phyloP scores from a whole-genome alignment of 1,139 yeast genomes.

The Geotrichum siamense region DNA sequence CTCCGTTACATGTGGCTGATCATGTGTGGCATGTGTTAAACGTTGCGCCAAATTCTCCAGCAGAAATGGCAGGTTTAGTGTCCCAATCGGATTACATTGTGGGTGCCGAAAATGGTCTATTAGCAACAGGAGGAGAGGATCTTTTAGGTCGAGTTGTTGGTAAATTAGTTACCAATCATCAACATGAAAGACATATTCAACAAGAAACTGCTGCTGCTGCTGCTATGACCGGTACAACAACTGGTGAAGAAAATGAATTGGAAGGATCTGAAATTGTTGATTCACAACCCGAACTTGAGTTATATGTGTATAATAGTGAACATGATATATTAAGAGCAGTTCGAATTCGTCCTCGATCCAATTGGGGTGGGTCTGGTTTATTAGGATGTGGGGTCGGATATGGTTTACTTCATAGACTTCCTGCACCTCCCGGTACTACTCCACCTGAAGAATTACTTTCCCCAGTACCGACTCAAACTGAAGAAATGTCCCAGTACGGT shows the following conservation, averaged over 20 bases:
- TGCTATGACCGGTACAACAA: neutral
- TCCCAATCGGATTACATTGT: conserved; percentile 86
- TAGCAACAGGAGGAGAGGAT: conserved; percentile 82
- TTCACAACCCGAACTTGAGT: conserved; percentile 34
- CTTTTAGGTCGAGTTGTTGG: conserved; percentile 59
- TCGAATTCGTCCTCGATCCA: conserved; percentile 55
- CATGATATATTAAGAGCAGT: conserved; percentile 83
- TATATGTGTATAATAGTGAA: conserved; percentile 85
- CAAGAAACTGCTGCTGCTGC: conserved; percentile 13
- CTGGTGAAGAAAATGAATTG: too few species aligned
- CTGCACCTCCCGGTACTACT: conserved; percentile 38
- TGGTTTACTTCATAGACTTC: conserved; percentile 79
- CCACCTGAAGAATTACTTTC: conserved; percentile 7
- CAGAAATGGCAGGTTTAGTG: conserved; percentile 71
- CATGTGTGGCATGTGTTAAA: conserved; percentile 83
- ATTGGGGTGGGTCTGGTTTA: conserved; percentile 65
- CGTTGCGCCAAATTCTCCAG: conserved; percentile 75
- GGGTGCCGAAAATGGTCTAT: conserved; percentile 78
- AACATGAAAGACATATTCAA: conserved; percentile 20
- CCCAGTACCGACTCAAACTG: neutral
- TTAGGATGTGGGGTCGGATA: conserved; percentile 95
- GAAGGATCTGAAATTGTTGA: conserved; percentile 8
- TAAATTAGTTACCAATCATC: conserved; percentile 23
- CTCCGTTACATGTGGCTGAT: conserved; percentile 67
- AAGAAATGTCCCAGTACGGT: neutral